Evolutionary conservation across 2,329 filamentous ascomycete species (phyloP).

Genomic region (Cordyceps militaris): DNA sequence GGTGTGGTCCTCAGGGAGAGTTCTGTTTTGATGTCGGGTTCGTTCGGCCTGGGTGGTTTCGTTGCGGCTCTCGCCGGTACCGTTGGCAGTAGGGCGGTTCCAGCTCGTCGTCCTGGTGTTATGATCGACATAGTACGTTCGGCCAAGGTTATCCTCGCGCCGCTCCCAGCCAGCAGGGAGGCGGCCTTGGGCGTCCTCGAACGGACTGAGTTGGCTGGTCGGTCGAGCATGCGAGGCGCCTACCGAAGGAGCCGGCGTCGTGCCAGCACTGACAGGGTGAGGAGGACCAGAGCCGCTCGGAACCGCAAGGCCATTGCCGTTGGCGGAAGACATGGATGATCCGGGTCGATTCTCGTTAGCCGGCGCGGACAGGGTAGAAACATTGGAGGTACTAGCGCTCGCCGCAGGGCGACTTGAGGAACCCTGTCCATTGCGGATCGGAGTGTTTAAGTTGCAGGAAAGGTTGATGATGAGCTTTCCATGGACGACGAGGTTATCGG

Average conservation of each 20-base stretch:
- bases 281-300: constrained; percentile 34
- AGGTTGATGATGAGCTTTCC: constrained; percentile 96
- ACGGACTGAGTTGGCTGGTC: constrained; percentile 64
- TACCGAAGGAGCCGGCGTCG: constrained; percentile 28
- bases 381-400: constrained; percentile 5
- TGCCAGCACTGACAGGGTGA: constrained; percentile 41
- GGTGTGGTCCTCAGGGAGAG: constrained; percentile 89
- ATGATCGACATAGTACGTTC: constrained; percentile 97
- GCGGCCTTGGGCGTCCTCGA: constrained; percentile 92
- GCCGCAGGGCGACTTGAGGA: constrained; percentile 36
- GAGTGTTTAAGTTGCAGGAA: constrained; percentile 76
- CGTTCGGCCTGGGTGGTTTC: constrained; percentile 90
- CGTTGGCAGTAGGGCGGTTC: constrained; percentile 79
- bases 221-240: constrained; percentile 26
- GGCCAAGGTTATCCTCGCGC: constrained; percentile 85
- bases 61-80: constrained; percentile 61
- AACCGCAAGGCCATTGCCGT: constrained; percentile 36
- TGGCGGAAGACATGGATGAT: constrained; percentile 45
- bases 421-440: constrained; percentile 48
- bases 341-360: constrained; percentile 42
- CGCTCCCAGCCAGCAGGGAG: constrained; percentile 93
- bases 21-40: constrained; percentile 88
- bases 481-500: constrained; percentile 94
- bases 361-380: constrained; percentile 34
- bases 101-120: constrained; percentile 96